Evolutionary conservation across 306 rosid genomes (phyloP).

Genomic region (Heteromeles arbutifolia): DNA sequence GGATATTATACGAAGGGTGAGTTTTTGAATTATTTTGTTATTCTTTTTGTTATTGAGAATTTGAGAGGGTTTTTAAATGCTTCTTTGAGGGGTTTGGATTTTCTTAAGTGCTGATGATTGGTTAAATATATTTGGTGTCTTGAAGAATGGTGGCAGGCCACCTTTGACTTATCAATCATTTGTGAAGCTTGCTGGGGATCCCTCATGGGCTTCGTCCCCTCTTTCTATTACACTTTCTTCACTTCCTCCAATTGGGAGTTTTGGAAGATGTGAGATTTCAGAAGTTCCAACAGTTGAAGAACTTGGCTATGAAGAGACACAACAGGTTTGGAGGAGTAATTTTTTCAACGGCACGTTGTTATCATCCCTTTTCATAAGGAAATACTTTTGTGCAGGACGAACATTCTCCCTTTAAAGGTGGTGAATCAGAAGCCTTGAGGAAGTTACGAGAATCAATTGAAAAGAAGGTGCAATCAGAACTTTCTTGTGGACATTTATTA

Average conservation of each 20-base stretch:
- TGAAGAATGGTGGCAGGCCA: constrained; percentile 86
- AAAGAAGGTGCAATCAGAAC: constrained; percentile 43
- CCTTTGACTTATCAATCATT: constrained; percentile 85
- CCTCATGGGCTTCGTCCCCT: constrained; percentile 36
- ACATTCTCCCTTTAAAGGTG: constrained; percentile 78
- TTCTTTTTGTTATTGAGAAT: neutral
- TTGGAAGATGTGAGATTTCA: constrained; percentile 40
- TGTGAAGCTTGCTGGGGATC: constrained; percentile 78
- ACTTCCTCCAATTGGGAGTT: constrained; percentile 62
- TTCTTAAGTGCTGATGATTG: constrained; percentile 16
- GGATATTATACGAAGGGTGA: constrained; percentile 66
- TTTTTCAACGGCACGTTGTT: neutral
- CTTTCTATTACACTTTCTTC: constrained; percentile 38
- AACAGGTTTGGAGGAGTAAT: constrained; percentile 37
- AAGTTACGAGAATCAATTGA: constrained; percentile 57
- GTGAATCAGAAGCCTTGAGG: constrained; percentile 86
- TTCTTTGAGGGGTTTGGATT: neutral
- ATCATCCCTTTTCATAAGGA: constrained; percentile 7
- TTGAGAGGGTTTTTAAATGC: neutral
- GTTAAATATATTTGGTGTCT: constrained; percentile 13
- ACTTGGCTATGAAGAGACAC: constrained; percentile 63
- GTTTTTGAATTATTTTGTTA: neutral
- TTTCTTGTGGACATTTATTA: neutral
- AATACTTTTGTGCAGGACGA: constrained; percentile 51
- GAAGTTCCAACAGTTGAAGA: constrained; percentile 70